Conservation (phyloP, 495 filamentous ascomycete species). For the Lasiosphaeria hispida region DNA sequence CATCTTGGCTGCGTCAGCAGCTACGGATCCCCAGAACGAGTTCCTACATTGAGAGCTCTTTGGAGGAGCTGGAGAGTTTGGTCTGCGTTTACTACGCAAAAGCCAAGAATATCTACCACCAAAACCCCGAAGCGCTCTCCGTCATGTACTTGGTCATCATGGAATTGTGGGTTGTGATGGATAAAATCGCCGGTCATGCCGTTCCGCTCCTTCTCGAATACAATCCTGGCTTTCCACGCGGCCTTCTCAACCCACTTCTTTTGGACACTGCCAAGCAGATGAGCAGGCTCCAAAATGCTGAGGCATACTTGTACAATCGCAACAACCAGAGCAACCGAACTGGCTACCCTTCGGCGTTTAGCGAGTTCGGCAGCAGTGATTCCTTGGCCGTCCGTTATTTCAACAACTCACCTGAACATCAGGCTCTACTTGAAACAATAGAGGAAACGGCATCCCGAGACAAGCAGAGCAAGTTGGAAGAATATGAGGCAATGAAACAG, state of each 20-base stretch:
- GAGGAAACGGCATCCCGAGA: constrained; percentile 1
- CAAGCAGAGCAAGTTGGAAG: no score
- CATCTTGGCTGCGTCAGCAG: constrained; percentile 13
- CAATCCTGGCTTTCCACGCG: constrained; percentile 43
- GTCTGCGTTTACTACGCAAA: constrained; percentile 23
- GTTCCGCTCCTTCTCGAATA: constrained; percentile 51
- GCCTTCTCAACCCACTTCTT: constrained; percentile 48
- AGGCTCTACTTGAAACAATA: constrained; percentile 42
- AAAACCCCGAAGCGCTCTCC: constrained; percentile 53
- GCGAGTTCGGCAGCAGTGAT: constrained; percentile 17
- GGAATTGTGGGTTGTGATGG: constrained; percentile 63
- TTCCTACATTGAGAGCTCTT: no score
- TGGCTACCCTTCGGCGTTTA: constrained; percentile 35
- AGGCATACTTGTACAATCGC: constrained; percentile 48
- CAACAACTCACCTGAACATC: constrained; percentile 43
- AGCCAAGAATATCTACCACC: constrained; percentile 32
- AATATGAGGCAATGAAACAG: no score
- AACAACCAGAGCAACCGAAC: constrained; percentile 7
- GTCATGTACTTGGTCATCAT: constrained; percentile 58
- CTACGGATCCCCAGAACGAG: no score
- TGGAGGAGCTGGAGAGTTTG: constrained; percentile 9
- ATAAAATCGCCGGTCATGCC: constrained; percentile 45
- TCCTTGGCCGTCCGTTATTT: constrained; percentile 59
- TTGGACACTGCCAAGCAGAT: constrained; percentile 51
- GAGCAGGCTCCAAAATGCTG: constrained; percentile 45